Base-by-base conservation (phyloP, 805 yeast species). In the Sungouiozyma intestinalis region DNA sequence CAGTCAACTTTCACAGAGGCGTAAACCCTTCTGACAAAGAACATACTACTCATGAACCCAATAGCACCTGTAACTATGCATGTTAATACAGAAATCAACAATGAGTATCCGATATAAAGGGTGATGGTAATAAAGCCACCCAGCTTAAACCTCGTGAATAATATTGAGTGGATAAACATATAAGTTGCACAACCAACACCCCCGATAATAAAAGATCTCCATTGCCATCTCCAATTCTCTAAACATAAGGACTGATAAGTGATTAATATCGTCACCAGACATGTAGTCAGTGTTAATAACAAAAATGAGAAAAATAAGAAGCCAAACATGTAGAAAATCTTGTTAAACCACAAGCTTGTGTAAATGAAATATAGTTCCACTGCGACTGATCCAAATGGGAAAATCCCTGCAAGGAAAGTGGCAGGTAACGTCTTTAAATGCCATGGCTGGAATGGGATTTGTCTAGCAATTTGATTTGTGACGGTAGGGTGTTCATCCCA, bases 141-240 rank as follows among this genome's bases (percentile, higher is more conserved):
- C 39, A 88, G 67, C 45, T 71, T 72, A 46, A 83, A 79, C 48
- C 75, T 77, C 18, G 86, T 74, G 54, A 90, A 73, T 50, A 82
- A 67, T 45, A 87, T 66, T 2, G 97, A 79, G 63, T 92, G 95
- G 39, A 85, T 51, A 64, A 87, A 85, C 35, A 88, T 81, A 60
- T 90, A 92, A 41, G 81, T 51, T 0, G 95, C 74, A 60, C 95
- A 81, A 27, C 97, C 94, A 53, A 90, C 78, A 33, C 96, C 92
- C 35, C 95, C 97, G 20, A 95, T 85, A 45, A 86, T 74, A 54
- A 82, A 76, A 3, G 95, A 77, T 62, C 88, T 79, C 98, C 98
- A 92, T 59, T 90, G 97, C 98, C 98, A 92, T 62, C 79, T 78
- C 70, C 94, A 88, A 63, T 92, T 85, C 60, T 92, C 98, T 40